These are phyloP conservation scores for Sclerotinia sclerotiorum DNA, from an alignment of 2,329 filamentous ascomycete species.

Conservation along the genomic window DNA sequence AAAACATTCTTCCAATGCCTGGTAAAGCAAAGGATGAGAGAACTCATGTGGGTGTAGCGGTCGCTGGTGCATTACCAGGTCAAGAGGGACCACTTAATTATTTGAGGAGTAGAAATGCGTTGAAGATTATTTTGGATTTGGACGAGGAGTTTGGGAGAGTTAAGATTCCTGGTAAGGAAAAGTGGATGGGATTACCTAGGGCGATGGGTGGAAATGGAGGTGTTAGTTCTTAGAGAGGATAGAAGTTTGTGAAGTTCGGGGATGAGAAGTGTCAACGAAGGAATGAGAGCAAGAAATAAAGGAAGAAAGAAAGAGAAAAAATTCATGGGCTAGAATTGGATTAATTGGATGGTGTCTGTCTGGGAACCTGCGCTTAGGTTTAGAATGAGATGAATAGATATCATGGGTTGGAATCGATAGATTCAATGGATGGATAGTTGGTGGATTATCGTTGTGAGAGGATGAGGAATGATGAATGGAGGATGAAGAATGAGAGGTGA, in stretches of 20 bases:
- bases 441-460: neutral
- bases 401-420: neutral
- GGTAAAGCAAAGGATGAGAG: constrained; percentile 54
- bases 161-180: constrained; percentile 34
- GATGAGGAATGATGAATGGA: neutral
- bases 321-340: constrained; percentile 1
- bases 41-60: constrained; percentile 60
- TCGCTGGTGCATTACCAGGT: constrained; percentile 48
- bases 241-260: no score
- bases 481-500: neutral
- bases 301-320: neutral
- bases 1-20: constrained; percentile 76
- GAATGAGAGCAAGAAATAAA: no score
- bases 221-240: neutral
- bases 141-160: constrained; percentile 82
- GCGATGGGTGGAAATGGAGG: constrained; percentile 35
- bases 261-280: no score
- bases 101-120: constrained; percentile 77
- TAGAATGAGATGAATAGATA: constrained; percentile 6
- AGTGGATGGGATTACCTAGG: constrained; percentile 36
- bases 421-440: neutral
- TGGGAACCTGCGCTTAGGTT: neutral
- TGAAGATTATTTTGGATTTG: constrained; percentile 93
- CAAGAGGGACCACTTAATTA: constrained; percentile 51
- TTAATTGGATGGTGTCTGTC: neutral